These are phyloP conservation scores for Podaxis sp. DNA, from an alignment of 768 basidiomycete species.

Conservation along the genomic window DNA sequence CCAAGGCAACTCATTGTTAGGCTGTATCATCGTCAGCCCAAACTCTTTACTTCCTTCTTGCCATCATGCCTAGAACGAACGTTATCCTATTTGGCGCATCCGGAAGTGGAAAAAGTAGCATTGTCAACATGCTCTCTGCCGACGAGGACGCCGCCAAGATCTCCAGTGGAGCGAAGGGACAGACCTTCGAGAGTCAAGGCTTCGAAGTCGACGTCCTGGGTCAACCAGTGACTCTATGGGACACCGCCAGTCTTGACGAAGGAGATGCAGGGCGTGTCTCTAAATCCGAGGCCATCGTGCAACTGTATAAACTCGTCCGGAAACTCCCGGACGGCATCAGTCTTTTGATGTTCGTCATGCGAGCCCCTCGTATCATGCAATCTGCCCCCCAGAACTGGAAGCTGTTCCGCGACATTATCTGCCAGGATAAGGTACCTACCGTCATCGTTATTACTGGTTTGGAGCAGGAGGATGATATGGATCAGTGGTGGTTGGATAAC, in stretches of 20 bases:
- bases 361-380: constrained; percentile 32
- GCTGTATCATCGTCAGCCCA: too few relatives aligned
- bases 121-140: constrained; percentile 31
- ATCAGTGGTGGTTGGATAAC: constrained; percentile 31
- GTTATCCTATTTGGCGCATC: constrained; percentile 37
- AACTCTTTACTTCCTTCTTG: too few relatives aligned
- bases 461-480: constrained; percentile 28
- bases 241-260: constrained; percentile 42
- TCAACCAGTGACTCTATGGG: constrained; percentile 25
- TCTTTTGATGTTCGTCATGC: constrained; percentile 39
- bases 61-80: constrained; percentile 15
- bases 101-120: constrained; percentile 26
- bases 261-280: constrained; percentile 23
- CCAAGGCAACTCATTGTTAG: not conserved
- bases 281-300: constrained; percentile 20
- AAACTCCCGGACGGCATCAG: constrained; percentile 31
- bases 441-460: constrained; percentile 37
- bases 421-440: constrained; percentile 36
- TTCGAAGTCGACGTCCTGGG: not conserved
- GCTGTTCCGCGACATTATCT: constrained; percentile 37
- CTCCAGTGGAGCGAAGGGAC: not conserved
- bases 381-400: constrained; percentile 35
- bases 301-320: constrained; percentile 30
- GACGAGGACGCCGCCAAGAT: not conserved
- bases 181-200: not conserved